These are phyloP conservation scores for Leucosporidium yakuticum DNA, from an alignment of 768 basidiomycete genomes.

Conservation along the genomic window DNA sequence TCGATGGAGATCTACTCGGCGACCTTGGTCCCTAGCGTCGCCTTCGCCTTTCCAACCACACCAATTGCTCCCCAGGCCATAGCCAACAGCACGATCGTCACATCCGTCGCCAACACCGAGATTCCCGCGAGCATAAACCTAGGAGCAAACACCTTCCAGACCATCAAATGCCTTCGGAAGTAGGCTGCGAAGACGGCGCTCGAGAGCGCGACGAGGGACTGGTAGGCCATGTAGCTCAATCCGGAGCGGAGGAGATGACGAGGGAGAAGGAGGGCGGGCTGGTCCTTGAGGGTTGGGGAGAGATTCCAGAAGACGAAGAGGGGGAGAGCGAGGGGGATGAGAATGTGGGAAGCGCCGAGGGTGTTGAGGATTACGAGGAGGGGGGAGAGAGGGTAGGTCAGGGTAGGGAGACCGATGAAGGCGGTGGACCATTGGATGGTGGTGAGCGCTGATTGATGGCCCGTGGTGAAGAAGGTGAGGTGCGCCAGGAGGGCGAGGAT, in stretches of 20 bases:
- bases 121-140: constrained; percentile 75
- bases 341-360: constrained; percentile 58
- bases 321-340: constrained; percentile 62
- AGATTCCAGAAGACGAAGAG: constrained; percentile 79
- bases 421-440: constrained; percentile 94
- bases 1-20: constrained; percentile 20
- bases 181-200: constrained; percentile 46
- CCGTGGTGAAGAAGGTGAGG: constrained; percentile 76
- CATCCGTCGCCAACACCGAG: constrained; percentile 63
- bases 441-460: constrained; percentile 82
- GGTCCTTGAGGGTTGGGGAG: constrained; percentile 51
- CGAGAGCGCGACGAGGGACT: constrained; percentile 40
- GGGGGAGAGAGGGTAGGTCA: constrained; percentile 68
- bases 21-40: constrained; percentile 19
- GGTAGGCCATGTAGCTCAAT: constrained; percentile 29
- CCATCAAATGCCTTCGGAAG: constrained; percentile 39
- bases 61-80: constrained; percentile 30
- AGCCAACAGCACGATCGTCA: constrained; percentile 47
- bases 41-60: constrained; percentile 5
- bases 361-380: constrained; percentile 71
- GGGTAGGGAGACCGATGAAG: constrained; percentile 65
- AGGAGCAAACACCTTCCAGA: constrained; percentile 98
- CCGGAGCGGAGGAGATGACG: constrained; percentile 27
- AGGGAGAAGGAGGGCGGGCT: constrained; percentile 45
- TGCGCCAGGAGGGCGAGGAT: constrained; percentile 70